Conservation (phyloP, 768 basidiomycete genomes). For the Daedaleopsis nitida region DNA sequence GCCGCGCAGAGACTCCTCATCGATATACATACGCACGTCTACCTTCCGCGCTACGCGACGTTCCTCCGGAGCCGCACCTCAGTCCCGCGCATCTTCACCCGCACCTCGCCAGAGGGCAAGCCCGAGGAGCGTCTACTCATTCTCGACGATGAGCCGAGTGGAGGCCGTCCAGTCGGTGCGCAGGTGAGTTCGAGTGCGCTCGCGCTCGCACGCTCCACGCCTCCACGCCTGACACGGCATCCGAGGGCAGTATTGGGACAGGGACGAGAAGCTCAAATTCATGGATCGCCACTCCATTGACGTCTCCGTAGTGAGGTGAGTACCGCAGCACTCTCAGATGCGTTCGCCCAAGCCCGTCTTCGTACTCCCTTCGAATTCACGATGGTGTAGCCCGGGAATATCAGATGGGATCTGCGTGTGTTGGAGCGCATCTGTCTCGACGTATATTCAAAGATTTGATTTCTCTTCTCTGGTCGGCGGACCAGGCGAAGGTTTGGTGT, state of each 20-base stretch:
- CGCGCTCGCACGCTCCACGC: background rate
- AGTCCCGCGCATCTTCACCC: constrained; percentile 67
- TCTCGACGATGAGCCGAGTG: constrained; percentile 76
- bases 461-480: too few relatives aligned
- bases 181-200: constrained; percentile 45
- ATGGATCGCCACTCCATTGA: constrained; percentile 85
- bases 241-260: constrained; percentile 66
- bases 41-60: constrained; percentile 76
- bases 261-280: constrained; percentile 75
- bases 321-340: background rate
- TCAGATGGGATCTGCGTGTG: too few relatives aligned
- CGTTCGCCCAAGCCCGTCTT: too few relatives aligned
- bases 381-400: too few relatives aligned
- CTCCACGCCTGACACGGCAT: background rate
- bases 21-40: constrained; percentile 87
- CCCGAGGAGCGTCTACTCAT: constrained; percentile 74
- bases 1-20: constrained; percentile 48
- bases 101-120: constrained; percentile 46
- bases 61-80: constrained; percentile 63
- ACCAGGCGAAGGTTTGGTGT: too few relatives aligned
- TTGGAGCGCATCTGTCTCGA: too few relatives aligned
- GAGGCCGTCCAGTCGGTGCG: constrained; percentile 77
- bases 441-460: too few relatives aligned
- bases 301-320: constrained; percentile 74
- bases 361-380: too few relatives aligned